Conservation (phyloP, 805 yeast species). For the Groenewaldozyma tartarivorans region DNA sequence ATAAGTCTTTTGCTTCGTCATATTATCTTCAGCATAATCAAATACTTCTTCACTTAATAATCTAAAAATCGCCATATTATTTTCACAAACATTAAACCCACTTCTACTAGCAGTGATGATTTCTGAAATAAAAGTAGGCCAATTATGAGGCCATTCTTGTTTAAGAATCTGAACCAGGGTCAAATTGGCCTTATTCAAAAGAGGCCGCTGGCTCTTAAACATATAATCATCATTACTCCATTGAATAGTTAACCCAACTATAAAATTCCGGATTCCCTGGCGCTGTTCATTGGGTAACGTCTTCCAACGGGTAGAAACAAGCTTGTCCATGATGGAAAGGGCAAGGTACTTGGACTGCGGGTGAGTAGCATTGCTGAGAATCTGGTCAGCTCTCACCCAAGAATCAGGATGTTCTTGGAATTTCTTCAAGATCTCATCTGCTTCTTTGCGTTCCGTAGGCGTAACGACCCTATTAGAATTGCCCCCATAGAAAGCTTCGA, state of each 20-base stretch:
- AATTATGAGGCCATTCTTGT: constrained; percentile 98
- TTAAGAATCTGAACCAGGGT: constrained; percentile 89
- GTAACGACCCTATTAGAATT: constrained; percentile 41
- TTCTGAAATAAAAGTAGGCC: constrained; percentile 97
- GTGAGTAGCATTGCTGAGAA: constrained; percentile 65
- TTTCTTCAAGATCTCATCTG: constrained; percentile 30
- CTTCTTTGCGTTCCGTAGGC: constrained; percentile 24
- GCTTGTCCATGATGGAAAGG: constrained; percentile 75
- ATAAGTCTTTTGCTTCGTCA: constrained; percentile 92
- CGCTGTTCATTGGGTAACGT: constrained; percentile 81
- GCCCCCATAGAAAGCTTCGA: constrained; percentile 74
- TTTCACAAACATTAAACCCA: constrained; percentile 90
- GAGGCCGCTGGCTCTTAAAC: constrained; percentile 63
- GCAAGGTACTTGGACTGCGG: constrained; percentile 89
- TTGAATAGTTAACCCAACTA: constrained; percentile 86
- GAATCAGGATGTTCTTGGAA: constrained; percentile 93
- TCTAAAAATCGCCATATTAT: constrained; percentile 87
- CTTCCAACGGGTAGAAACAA: constrained; percentile 91
- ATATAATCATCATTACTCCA: constrained; percentile 76
- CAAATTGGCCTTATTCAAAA: constrained; percentile 86
- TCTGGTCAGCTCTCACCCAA: constrained; percentile 90
- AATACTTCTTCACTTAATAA: constrained; percentile 91
- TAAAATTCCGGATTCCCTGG: constrained; percentile 84
- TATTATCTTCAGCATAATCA: constrained; percentile 88
- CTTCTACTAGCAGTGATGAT: constrained; percentile 75